Percentiles rank a stretch among this genome's conserved stretches.
Evolutionary conservation across 495 filamentous ascomycete genomes (phyloP).

Genomic region (Hyaloscypha hepaticicola): DNA sequence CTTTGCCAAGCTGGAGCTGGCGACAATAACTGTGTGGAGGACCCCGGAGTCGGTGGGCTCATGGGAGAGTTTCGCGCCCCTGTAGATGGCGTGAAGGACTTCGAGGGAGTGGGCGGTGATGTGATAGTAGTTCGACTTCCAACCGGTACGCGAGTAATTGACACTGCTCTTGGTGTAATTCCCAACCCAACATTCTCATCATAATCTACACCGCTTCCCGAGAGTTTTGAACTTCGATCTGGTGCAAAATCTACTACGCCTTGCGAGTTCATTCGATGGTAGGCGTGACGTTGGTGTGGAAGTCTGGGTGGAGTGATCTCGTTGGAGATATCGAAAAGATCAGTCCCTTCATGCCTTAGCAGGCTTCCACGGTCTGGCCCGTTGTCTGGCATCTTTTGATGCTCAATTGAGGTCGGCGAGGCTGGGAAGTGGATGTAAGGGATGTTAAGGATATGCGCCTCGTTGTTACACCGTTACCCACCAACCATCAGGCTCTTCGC

Average conservation of each 20-base stretch:
- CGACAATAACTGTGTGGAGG: constrained; percentile 4
- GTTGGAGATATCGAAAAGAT: not conserved
- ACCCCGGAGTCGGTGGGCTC: constrained; percentile 3
- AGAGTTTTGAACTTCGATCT: not conserved
- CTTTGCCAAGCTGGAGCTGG: not conserved
- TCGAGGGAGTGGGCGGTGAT: not conserved
- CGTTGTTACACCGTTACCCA: not conserved
- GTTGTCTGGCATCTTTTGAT: constrained; percentile 1
- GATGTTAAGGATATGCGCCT: not conserved
- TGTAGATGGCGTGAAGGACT: not conserved
- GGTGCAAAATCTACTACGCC: not conserved
- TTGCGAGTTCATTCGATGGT: constrained; percentile 9
- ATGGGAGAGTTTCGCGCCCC: not conserved
- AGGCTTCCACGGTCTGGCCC: constrained; percentile 1
- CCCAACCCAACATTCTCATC: not conserved
- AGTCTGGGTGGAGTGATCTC: not conserved
- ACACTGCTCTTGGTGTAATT: not conserved
- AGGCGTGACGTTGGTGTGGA: constrained; percentile 1
- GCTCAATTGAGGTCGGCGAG: not conserved
- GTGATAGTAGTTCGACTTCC: not conserved
- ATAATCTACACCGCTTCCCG: not conserved
- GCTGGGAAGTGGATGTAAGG: not conserved
- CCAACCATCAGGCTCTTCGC: not conserved
- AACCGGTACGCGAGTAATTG: constrained; percentile 5
- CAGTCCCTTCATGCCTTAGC: not conserved